A percentile compares a stretch with the other conserved stretches of the same genome.
phyloP scores from a whole-genome alignment of 1,139 yeast genomes.

The Lizanozyma gosingica region DNA sequence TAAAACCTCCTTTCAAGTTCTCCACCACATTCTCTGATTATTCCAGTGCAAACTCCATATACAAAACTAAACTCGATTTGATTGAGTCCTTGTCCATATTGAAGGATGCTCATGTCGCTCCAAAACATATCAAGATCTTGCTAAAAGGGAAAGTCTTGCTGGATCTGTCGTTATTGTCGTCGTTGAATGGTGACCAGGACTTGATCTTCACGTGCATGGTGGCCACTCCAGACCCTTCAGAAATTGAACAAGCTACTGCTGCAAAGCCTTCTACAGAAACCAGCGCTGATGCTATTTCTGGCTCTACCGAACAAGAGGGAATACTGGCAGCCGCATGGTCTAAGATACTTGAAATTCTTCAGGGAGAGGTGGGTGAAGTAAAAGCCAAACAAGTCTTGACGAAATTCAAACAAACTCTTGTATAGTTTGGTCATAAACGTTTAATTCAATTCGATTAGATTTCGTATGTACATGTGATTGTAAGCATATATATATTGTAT shows the following conservation, averaged over 20 bases:
- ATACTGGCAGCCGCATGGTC: constrained; percentile 21
- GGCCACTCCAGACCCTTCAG: constrained; percentile 16
- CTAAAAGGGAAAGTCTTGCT: constrained; percentile 37
- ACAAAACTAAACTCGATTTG: constrained; percentile 23
- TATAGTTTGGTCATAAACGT: constrained; percentile 17
- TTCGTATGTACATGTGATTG: too few relatives aligned
- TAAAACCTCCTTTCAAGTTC: constrained; percentile 38
- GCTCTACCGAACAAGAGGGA: not conserved
- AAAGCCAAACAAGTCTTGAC: constrained; percentile 19
- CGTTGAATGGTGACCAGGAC: constrained; percentile 14
- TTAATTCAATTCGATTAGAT: constrained; percentile 35
- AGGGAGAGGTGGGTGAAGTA: constrained; percentile 20
- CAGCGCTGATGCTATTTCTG: not conserved
- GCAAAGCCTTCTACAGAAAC: constrained; percentile 1
- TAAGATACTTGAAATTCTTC: constrained; percentile 20
- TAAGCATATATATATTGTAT: too few relatives aligned
- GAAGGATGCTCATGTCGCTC: constrained; percentile 15
- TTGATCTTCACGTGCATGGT: constrained; percentile 32
- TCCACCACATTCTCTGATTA: constrained; percentile 17
- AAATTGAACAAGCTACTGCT: constrained; percentile 1
- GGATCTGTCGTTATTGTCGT: constrained; percentile 22
- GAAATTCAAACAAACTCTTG: constrained; percentile 35
- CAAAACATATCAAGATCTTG: constrained; percentile 29
- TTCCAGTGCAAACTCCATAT: constrained; percentile 20
- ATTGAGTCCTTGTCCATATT: constrained; percentile 19